These are phyloP conservation scores for Gossypium lobatum DNA, from an alignment of 441 rosid genomes.

Conservation along the genomic window DNA sequence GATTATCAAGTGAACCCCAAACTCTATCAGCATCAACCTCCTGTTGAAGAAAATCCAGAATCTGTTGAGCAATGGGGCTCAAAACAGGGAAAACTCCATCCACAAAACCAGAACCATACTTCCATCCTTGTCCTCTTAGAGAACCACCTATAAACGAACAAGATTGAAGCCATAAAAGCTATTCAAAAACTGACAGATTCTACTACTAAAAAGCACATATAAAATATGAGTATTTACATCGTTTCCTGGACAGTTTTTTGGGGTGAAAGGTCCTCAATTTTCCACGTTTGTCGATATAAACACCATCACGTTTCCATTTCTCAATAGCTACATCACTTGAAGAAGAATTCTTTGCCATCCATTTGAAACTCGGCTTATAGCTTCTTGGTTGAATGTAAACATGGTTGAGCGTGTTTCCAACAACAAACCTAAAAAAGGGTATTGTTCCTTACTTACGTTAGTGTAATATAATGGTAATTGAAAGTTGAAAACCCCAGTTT, in stretches of 20 bases:
- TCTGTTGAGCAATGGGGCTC: conserved; percentile 67
- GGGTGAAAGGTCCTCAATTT: conserved; percentile 49
- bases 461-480: not conserved
- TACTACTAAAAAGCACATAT: not conserved
- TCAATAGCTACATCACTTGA: conserved; percentile 32
- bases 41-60: conserved; percentile 44
- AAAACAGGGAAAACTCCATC: conserved; percentile 88
- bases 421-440: conserved; percentile 38
- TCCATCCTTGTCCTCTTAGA: conserved; percentile 87
- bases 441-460: not conserved
- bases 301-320: conserved; percentile 46
- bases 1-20: conserved; percentile 50
- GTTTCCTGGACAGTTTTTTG: conserved; percentile 67
- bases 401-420: conserved; percentile 31
- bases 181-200: not conserved
- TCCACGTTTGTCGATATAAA: conserved; percentile 63
- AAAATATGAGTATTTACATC: conserved; percentile 32
- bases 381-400: conserved; percentile 31
- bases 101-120: conserved; percentile 88
- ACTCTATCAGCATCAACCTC: conserved; percentile 45
- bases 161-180: not conserved
- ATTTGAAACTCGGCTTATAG: conserved; percentile 24
- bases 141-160: conserved; percentile 54
- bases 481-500: not conserved
- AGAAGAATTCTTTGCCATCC: conserved; percentile 33